A percentile compares a stretch with the other conserved stretches of the same genome.
Evolutionary conservation across 2,329 filamentous ascomycete species (phyloP).

Genomic region (Pseudocercospora crystallina): DNA sequence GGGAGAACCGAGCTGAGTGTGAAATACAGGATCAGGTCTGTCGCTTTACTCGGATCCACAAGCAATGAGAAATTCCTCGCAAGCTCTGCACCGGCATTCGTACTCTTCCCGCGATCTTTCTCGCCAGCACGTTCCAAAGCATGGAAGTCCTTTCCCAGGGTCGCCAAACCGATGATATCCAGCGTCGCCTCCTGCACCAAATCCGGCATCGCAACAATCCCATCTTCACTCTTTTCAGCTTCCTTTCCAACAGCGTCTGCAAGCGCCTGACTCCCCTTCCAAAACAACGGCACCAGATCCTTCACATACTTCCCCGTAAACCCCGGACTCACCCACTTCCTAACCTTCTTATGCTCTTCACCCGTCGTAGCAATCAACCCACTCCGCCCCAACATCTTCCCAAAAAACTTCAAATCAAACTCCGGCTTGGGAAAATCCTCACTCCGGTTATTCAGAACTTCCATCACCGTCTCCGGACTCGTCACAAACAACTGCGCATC

Average conservation of each 20-base stretch:
- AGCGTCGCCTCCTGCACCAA: conserved; percentile 40
- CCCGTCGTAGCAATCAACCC: conserved; percentile 53
- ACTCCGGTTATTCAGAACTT: conserved; percentile 52
- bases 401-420: conserved; percentile 43
- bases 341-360: conserved; percentile 51
- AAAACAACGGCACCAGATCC: conserved; percentile 21
- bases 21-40: neutral
- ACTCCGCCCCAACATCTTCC: conserved; percentile 47
- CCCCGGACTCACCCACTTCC: conserved; percentile 62
- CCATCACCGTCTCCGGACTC: conserved; percentile 44
- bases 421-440: conserved; percentile 56
- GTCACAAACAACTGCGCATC: conserved; percentile 39
- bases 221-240: neutral
- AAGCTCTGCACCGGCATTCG: conserved; percentile 1
- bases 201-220: conserved; percentile 26
- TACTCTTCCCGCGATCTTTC: neutral
- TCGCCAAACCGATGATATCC: conserved; percentile 48
- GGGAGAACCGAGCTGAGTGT: neutral
- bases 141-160: conserved; percentile 43
- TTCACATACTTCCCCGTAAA: conserved; percentile 23
- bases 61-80: neutral
- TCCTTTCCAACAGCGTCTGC: neutral
- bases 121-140: conserved; percentile 28
- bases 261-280: conserved; percentile 4
- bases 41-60: neutral